These are phyloP conservation scores for Trichoderma gracile DNA, from an alignment of 2,329 filamentous ascomycete genomes.

Conservation along the genomic window DNA sequence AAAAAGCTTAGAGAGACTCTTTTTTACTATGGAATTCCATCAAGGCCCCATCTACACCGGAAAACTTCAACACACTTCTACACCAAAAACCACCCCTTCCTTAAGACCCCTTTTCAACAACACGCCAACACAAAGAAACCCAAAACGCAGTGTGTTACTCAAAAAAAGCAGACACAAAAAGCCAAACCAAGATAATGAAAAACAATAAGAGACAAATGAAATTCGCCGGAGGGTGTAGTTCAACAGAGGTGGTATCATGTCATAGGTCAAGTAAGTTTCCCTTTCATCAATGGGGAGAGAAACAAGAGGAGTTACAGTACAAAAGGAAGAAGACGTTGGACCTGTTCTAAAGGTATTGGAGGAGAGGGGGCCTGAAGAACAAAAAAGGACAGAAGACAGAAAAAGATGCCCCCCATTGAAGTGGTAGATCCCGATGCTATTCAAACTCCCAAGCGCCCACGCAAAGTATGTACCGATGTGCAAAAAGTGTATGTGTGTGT, in stretches of 20 bases:
- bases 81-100: background rate
- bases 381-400: slow-evolving; percentile 11
- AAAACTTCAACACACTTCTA: background rate
- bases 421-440: slow-evolving; percentile 31
- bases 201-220: slow-evolving; percentile 5
- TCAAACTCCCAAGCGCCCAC: slow-evolving; percentile 32
- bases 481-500: slow-evolving; percentile 3
- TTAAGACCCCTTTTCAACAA: background rate
- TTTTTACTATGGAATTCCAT: slow-evolving; percentile 1
- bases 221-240: slow-evolving; percentile 5
- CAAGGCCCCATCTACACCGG: slow-evolving; percentile 9
- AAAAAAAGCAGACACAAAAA: background rate
- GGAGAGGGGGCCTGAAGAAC: background rate
- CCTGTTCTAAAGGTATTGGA: slow-evolving; percentile 12
- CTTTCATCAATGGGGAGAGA: background rate
- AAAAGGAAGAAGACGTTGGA: background rate
- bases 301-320: background rate
- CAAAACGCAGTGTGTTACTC: background rate
- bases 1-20: background rate
- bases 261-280: background rate
- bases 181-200: background rate
- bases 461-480: slow-evolving; percentile 24
- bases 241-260: slow-evolving; percentile 23
- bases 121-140: too few species aligned
- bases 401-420: background rate